Evolutionary conservation across 2,329 filamentous ascomycete genomes (phyloP).

Genomic region (Annulohypoxylon truncatum): DNA sequence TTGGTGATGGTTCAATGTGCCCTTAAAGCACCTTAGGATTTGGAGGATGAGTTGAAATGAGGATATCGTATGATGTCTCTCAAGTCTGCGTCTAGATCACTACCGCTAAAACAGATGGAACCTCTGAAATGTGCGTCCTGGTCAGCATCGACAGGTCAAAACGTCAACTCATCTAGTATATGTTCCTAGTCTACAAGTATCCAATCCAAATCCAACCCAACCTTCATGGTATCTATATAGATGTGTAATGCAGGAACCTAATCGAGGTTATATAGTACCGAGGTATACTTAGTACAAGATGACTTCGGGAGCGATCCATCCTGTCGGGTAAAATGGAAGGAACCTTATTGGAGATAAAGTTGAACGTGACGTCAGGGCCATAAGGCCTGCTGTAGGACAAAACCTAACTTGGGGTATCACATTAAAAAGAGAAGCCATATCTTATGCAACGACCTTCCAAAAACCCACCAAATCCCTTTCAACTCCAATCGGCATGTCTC

Average conservation of each 20-base stretch:
- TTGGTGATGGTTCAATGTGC: not conserved
- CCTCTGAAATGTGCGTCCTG: not conserved
- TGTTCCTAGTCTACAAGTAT: constrained; percentile 4
- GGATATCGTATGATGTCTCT: not conserved
- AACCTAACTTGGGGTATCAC: constrained; percentile 24
- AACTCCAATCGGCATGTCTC: constrained; percentile 47
- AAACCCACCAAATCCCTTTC: not conserved
- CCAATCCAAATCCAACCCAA: not conserved
- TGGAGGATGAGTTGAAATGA: not conserved
- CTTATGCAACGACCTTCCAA: constrained; percentile 6
- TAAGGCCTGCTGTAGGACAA: not conserved
- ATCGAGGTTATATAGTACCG: constrained; percentile 2
- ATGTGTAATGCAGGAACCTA: not conserved
- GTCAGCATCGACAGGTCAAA: not conserved
- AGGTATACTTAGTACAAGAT: not conserved
- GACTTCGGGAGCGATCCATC: not conserved
- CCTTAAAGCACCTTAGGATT: not conserved
- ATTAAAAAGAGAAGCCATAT: constrained; percentile 6
- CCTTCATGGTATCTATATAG: not conserved
- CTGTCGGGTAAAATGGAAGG: constrained; percentile 3
- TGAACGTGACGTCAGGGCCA: constrained; percentile 3
- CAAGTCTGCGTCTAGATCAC: not conserved
- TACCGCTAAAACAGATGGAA: not conserved
- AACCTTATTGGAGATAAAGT: constrained; percentile 14
- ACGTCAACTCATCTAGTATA: not conserved